Base-by-base conservation (phyloP, 768 basidiomycete genomes). In the Rubroboletus pulcherrimus region DNA sequence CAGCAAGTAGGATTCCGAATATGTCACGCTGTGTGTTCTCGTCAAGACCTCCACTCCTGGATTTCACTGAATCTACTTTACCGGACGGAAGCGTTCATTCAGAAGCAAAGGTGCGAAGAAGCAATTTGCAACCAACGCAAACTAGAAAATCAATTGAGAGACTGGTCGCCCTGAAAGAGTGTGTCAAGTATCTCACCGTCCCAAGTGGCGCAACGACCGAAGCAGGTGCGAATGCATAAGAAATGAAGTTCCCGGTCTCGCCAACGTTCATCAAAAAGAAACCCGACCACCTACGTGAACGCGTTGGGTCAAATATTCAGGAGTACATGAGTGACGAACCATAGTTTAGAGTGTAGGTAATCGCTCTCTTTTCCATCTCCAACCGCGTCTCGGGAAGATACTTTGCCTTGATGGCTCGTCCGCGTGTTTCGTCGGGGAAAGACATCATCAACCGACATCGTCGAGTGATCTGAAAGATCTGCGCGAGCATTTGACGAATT, bases 171-270 rank as follows among this genome's bases (percentile, higher is more conserved):
- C 15, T 26, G 31, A 39, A 53, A 31, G 29, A n/a, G 31, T 7
- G 49, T 15, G 17, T n/a, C 10, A 21, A 41, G 73, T 5, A 24
- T 55, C 85, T 74, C 63, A 96, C 94, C 43, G 92, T 94, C n/a
- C 96, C 96, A 11, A 98, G 77, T 30, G 96, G 96, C 0, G 96
- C 94, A 12, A 98, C 93, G 5, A 95, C 75, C n/a, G 90, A 92
- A 6, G 93, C 92, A 9, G 93, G 93, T 21, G 92, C 92, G 71
- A 81, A 95, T 0, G 86, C 93, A 58, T 95, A 95, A 0, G 91
- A 91, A 45, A 86, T 86, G 64, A 97, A 98, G 67, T 98, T 98
- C 7, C 93, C 84, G 21, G 81, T 75, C 74, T 99, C 96, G 14
- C 96, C 96, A 21, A 96, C 56, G 60, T 93, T 92, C 86, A 98